Evolutionary conservation across 2,329 filamentous ascomycete species (phyloP), one percentile per base, ranked within the genome.

Genomic region (Colletotrichum spinosum): DNA sequence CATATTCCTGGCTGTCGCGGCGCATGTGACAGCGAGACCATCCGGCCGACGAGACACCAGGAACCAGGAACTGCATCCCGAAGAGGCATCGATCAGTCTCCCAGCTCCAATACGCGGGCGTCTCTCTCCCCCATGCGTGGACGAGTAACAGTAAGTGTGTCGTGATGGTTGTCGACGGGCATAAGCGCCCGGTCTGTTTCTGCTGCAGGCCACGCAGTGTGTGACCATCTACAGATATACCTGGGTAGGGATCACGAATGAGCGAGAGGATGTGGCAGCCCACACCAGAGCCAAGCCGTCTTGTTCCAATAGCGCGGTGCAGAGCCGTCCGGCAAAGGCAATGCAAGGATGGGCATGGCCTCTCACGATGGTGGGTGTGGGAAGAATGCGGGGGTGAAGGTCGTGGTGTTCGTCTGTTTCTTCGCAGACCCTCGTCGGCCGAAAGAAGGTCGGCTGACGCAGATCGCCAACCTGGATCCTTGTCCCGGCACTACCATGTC

Each of bases 51-150:
- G 34, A 15, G 46, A 62, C 46, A 53, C 48, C 62, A 65, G 62
- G 62, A 65, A 65, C 62, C 62, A 65, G 62, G 62, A 65, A 65
- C 62, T 65, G 33, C 37, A 42, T 39, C 58, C 58, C 52, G 17
- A 62, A 52, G 9, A 38, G 58, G 58, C 37, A 62, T 38, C 39
- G 15, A 57, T 62, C 37, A 52, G 56, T 42, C 62, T 62, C 62
- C 48, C 35, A 49, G 48, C 39, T 65, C 46, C 38, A 17, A 48
- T 10, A 25, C 17, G 17, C 17, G 17, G 17, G 3, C 17, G 17
- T 17, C 17, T 17, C 17, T 17, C 17, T 17, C 17, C 3, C 17
- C 1, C 17, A 3, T 17, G 17, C 17, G 17, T 2, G 17, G 17
- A 1, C 17, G 17, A 0, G 17, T 17, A 17, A 17, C 1, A 15